Percentiles rank a stretch among this genome's conserved stretches.
Evolutionary conservation across 1,284 basidiomycete genomes (phyloP).

Genomic region (Hypsizygus ulmarius): DNA sequence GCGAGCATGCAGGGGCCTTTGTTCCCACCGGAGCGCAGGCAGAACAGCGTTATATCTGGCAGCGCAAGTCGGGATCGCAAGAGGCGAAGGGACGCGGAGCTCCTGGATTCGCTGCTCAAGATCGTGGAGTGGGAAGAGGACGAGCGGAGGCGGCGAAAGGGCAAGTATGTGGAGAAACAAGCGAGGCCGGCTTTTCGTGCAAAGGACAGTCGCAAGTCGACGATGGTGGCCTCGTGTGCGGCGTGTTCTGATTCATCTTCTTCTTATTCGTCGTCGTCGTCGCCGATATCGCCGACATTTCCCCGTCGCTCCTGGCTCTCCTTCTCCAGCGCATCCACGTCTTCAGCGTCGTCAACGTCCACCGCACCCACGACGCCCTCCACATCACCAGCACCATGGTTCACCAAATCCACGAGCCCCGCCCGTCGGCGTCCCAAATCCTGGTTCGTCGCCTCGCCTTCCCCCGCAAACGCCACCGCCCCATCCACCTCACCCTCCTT

Average conservation of each 20-base stretch:
- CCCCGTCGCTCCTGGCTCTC: conserved; percentile 29
- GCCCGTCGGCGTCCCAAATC: conserved; percentile 2
- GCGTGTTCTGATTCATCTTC: conserved; percentile 33
- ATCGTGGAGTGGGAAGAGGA: conserved; percentile 39
- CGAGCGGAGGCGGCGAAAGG: conserved; percentile 28
- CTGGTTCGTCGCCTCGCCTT: conserved; percentile 10
- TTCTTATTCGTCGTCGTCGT: conserved; percentile 37
- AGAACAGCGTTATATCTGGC: conserved; percentile 11
- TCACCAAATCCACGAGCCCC: conserved; percentile 17
- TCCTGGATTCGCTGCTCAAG: conserved; percentile 49
- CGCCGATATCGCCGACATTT: conserved; percentile 35
- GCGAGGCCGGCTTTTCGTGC: conserved; percentile 1
- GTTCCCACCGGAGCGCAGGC: conserved; percentile 43
- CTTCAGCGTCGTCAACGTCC: conserved; percentile 20
- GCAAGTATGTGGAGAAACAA: conserved; percentile 25
- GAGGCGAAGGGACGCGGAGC: conserved; percentile 31
- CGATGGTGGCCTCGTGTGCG: conserved; percentile 21
- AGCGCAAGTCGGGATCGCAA: conserved; percentile 20
- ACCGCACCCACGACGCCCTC: conserved; percentile 21
- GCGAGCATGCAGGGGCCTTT: conserved; percentile 57
- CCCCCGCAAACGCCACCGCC: conserved; percentile 32
- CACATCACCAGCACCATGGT: conserved; percentile 21
- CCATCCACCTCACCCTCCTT: conserved; percentile 55
- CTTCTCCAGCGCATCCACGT: conserved; percentile 25
- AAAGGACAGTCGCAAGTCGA: conserved; percentile 16